Evolutionary conservation across 192 early-diverging fungal species (phyloP).

Genomic region (Coemansia sp.): DNA sequence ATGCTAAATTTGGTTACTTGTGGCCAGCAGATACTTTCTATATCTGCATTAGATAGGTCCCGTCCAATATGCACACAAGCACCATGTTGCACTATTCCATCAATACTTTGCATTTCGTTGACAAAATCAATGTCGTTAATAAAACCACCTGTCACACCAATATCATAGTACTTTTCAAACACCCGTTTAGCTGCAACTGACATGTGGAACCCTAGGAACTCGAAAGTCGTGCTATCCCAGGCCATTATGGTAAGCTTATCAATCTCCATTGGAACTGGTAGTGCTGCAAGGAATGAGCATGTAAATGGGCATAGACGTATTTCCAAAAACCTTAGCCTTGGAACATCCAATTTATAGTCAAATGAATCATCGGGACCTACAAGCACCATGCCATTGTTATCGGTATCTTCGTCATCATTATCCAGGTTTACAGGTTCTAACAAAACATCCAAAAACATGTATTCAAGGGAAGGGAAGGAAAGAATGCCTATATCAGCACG

Average conservation of each 20-base stretch:
- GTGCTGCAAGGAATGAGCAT: background rate
- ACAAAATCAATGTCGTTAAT: background rate
- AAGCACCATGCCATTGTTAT: background rate
- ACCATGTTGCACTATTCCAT: background rate
- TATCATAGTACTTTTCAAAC: background rate
- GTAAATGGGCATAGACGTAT: background rate
- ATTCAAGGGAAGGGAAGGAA: background rate
- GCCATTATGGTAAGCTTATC: background rate
- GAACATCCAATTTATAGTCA: background rate
- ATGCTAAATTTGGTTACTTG: background rate
- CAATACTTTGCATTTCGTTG: background rate
- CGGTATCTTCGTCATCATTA: background rate
- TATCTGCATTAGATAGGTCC: background rate
- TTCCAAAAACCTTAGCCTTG: background rate
- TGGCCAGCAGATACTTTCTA: background rate
- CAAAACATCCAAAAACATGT: background rate
- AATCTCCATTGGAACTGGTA: background rate
- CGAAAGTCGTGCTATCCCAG: background rate
- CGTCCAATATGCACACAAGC: background rate
- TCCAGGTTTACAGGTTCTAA: background rate
- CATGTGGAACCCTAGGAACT: background rate
- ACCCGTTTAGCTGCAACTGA: background rate
- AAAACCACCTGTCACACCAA: background rate
- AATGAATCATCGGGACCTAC: background rate
- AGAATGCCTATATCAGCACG: background rate